A percentile compares a stretch with the other conserved stretches of the same genome.
phyloP scores from a whole-genome alignment of 495 filamentous ascomycete species.

The Sabuloglossum arenarium region DNA sequence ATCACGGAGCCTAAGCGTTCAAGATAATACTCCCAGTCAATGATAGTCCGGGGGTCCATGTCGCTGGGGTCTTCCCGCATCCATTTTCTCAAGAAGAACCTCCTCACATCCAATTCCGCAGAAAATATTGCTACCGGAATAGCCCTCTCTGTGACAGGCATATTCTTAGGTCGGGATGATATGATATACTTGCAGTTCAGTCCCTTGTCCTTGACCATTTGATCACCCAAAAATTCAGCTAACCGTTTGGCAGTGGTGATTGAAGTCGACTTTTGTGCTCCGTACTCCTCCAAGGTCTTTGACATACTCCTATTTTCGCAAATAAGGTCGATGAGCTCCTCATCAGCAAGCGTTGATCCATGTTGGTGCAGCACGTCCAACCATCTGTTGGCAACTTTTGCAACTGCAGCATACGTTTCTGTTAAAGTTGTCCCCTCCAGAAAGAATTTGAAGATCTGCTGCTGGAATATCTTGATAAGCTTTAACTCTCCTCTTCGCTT shows the following conservation, averaged over 20 bases:
- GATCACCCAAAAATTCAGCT: conserved; percentile 89
- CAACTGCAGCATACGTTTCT: conserved; percentile 82
- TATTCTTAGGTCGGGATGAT: conserved; percentile 62
- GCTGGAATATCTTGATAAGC: conserved; percentile 98
- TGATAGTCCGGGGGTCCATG: conserved; percentile 70
- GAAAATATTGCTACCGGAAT: conserved; percentile 96
- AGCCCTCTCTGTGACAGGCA: conserved; percentile 85
- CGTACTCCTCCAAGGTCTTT: conserved; percentile 92
- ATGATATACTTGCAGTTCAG: conserved; percentile 99
- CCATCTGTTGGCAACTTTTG: conserved; percentile 91
- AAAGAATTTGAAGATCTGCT: conserved; percentile 98
- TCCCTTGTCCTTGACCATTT: conserved; percentile 98
- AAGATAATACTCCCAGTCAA: conserved; percentile 94
- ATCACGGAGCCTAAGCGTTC: conserved; percentile 91
- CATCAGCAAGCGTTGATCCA: conserved; percentile 74
- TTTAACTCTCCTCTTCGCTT: conserved; percentile 97
- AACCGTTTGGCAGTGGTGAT: conserved; percentile 95
- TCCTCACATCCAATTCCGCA: conserved; percentile 67
- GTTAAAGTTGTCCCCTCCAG: conserved; percentile 66
- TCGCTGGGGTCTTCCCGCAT: conserved; percentile 80
- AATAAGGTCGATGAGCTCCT: conserved; percentile 96
- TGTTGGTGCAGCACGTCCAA: conserved; percentile 79
- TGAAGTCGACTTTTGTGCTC: conserved; percentile 83
- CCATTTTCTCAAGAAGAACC: conserved; percentile 86
- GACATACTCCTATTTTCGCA: conserved; percentile 96